These are phyloP conservation scores for Haplographium delicatum DNA, from an alignment of 495 filamentous ascomycete genomes.

Conservation along the genomic window DNA sequence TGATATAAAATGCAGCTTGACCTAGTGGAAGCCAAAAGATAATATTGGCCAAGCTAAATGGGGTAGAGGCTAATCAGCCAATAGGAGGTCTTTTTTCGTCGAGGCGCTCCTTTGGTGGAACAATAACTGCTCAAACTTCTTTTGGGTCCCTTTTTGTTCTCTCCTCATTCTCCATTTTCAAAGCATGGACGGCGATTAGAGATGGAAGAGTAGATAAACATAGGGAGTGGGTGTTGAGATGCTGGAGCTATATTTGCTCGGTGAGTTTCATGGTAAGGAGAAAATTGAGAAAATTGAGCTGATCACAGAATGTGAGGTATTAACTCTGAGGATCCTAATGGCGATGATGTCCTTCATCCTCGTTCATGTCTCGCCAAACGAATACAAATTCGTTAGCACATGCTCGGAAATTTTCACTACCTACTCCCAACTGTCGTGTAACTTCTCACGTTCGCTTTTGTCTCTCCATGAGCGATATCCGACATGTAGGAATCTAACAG, in stretches of 20 bases:
- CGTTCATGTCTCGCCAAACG: neutral
- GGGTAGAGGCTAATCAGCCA: too few relatives aligned
- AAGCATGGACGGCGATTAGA: neutral
- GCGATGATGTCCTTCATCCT: neutral
- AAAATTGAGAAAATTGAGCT: neutral
- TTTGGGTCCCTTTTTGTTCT: neutral
- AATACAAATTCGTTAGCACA: neutral
- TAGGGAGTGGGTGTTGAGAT: slow-evolving; percentile 1
- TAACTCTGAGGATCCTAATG: slow-evolving; percentile 1
- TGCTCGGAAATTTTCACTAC: neutral
- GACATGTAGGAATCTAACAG: neutral
- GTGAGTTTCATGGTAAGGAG: neutral
- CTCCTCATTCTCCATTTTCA: neutral
- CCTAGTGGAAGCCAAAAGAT: too few relatives aligned
- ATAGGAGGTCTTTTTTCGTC: neutral
- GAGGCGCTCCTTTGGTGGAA: neutral
- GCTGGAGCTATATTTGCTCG: slow-evolving; percentile 1
- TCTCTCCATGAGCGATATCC: neutral
- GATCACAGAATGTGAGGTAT: neutral
- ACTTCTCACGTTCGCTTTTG: neutral
- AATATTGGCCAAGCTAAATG: too few relatives aligned
- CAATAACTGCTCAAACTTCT: neutral
- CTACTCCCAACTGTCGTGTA: neutral
- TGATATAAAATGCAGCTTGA: too few relatives aligned
- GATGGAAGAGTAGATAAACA: neutral